A percentile compares a stretch with the other conserved stretches of the same genome.
Evolutionary conservation across 805 yeast species (phyloP).

Genomic region (Ogataea siamensis): DNA sequence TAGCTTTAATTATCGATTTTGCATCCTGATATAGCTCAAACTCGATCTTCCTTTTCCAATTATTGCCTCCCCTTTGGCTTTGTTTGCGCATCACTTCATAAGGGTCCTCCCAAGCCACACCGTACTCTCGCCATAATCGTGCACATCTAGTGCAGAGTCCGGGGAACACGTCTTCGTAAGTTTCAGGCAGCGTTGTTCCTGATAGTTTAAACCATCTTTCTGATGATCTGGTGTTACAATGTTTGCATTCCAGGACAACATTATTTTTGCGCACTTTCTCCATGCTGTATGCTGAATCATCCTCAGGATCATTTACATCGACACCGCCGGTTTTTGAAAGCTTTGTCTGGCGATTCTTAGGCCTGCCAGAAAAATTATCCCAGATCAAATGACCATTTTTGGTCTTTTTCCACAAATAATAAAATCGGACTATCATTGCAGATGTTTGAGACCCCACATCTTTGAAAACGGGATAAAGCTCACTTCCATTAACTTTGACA

Average conservation of each 20-base stretch:
- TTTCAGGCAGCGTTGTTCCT: conserved; percentile 47
- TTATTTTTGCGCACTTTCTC: conserved; percentile 43
- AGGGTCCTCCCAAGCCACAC: conserved; percentile 83
- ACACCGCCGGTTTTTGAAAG: conserved; percentile 42
- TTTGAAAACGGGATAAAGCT: conserved; percentile 68
- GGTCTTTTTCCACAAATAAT: conserved; percentile 91
- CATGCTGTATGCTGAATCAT: conserved; percentile 68
- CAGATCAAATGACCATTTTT: conserved; percentile 70
- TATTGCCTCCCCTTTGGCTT: conserved; percentile 43
- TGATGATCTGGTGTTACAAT: conserved; percentile 59
- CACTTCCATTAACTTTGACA: conserved; percentile 70
- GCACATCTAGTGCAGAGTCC: conserved; percentile 89
- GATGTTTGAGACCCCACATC: conserved; percentile 71
- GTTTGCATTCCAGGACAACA: conserved; percentile 60
- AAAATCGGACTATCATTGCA: conserved; percentile 80
- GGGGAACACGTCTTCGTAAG: conserved; percentile 36
- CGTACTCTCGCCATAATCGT: conserved; percentile 86
- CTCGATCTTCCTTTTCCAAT: conserved; percentile 64
- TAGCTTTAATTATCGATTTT: conserved; percentile 48
- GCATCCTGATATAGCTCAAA: conserved; percentile 65
- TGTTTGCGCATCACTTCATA: conserved; percentile 54
- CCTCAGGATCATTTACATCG: conserved; percentile 49
- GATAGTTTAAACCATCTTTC: conserved; percentile 70
- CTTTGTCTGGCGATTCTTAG: conserved; percentile 52
- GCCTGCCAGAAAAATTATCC: conserved; percentile 77